Percentiles rank a stretch among this genome's conserved stretches.
Conservation (phyloP, 345 rosid genomes). For the Crucihimalaya himalaica region DNA sequence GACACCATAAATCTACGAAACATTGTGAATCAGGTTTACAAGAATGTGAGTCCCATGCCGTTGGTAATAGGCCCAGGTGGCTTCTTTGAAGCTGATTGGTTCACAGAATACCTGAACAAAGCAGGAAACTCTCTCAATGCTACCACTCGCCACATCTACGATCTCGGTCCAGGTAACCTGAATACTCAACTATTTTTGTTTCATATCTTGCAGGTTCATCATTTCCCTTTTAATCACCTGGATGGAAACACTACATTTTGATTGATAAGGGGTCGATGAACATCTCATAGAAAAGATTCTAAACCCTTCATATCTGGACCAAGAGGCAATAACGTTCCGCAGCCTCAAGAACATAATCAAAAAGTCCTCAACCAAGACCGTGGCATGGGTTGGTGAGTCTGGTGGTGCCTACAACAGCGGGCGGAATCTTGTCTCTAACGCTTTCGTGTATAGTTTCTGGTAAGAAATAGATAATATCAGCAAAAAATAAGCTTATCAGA, state of each 20-base stretch:
- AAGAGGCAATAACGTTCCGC: slow-evolving; percentile 53
- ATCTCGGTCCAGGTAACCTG: slow-evolving; percentile 85
- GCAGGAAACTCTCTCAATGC: slow-evolving; percentile 56
- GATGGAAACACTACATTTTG: slow-evolving; percentile 16
- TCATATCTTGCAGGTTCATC: neutral
- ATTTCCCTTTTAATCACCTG: slow-evolving; percentile 6
- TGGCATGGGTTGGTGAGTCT: slow-evolving; percentile 92
- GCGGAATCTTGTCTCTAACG: slow-evolving; percentile 69
- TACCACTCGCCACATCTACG: slow-evolving; percentile 83
- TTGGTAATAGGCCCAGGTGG: slow-evolving; percentile 86
- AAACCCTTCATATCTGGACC: slow-evolving; percentile 66
- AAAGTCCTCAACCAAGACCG: slow-evolving; percentile 56
- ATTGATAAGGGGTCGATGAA: slow-evolving; percentile 59
- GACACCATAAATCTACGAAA: slow-evolving; percentile 62
- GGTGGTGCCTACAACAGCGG: slow-evolving; percentile 99
- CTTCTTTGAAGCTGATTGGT: slow-evolving; percentile 77
- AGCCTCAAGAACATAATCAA: slow-evolving; percentile 54
- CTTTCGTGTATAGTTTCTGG: slow-evolving; percentile 95
- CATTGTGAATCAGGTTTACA: slow-evolving; percentile 54
- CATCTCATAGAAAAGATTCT: slow-evolving; percentile 73
- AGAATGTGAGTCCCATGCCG: slow-evolving; percentile 53
- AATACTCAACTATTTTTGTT: slow-evolving; percentile 2
- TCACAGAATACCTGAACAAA: slow-evolving; percentile 56
- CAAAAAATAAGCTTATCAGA: neutral
- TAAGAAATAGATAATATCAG: slow-evolving; percentile 36